Evolutionary conservation across 805 yeast species (phyloP), one percentile per base, ranked within the genome.

Genomic region (Lipomyces japonicus): DNA sequence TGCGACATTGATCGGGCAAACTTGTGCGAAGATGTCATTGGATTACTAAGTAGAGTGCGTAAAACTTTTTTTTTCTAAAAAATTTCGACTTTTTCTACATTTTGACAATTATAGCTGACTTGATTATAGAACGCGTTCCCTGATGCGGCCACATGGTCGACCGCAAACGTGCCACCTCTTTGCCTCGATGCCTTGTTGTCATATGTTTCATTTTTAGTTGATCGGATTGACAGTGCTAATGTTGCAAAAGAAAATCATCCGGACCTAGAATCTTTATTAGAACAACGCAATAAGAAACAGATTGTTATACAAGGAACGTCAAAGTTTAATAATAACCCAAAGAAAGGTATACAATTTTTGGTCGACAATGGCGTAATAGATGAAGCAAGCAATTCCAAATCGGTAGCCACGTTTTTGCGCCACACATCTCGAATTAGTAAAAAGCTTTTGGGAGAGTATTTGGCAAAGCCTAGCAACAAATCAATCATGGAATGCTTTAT

Each of bases 1-100:
- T 91, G 97, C 68, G 91, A 88, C 63, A 81, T 88, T 57, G 95
- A 88, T 53, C 79, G 91, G 58, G 75, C 83, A 1, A 96, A 93
- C 64, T 68, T 95, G 48, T 76, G 91, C 14, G 76, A 76, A 21
- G 77, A 79, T 34, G 69, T 86, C 24, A 65, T 93, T 37, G 84
- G 84, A 40, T 78, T 84, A 40, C 73, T 93, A 46, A 81, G 95
- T 46, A 78, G 84, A 26, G 57, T 53, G 28, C n/a, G 51, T 51
- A 9, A 5, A n/a, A 5, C 10, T 14, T 19, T 16, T 6, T 21
- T 4, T 25, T 9, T 42, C 18, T 31, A 14, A n/a, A n/a, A n/a
- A 14, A n/a, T 12, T 34, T 6, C 10, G n/a, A n/a, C 16, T 34
- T 34, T 6, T 6, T 12, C 6, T 34, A 19, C 9, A 18, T 34